Evolutionary conservation across 1,284 basidiomycete genomes (phyloP).

Genomic region (Ceratobasidium sp.): DNA sequence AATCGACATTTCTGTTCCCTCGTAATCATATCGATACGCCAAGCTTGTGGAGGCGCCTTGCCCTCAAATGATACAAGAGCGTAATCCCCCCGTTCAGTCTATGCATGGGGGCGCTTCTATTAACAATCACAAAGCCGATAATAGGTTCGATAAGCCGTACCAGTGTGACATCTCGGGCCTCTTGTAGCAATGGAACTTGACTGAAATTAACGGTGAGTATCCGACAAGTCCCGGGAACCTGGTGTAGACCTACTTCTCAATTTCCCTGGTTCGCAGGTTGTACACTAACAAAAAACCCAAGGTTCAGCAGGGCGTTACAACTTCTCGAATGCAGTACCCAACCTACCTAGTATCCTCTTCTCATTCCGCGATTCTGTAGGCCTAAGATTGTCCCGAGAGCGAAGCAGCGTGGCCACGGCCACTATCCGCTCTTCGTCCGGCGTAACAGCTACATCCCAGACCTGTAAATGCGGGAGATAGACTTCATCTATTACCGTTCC

Average conservation of each 20-base stretch:
- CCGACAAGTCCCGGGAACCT: background rate
- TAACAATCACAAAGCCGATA: too few species aligned
- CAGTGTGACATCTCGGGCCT: slow-evolving; percentile 79
- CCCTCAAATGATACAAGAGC: slow-evolving; percentile 81
- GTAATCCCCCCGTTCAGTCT: slow-evolving; percentile 60
- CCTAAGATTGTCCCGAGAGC: slow-evolving; percentile 71
- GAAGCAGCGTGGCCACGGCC: slow-evolving; percentile 76
- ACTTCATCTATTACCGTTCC: slow-evolving; percentile 63
- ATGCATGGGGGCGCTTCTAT: too few species aligned
- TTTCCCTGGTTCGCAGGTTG: slow-evolving; percentile 72
- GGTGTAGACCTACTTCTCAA: slow-evolving; percentile 70
- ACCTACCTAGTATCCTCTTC: slow-evolving; percentile 79
- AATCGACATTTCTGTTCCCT: slow-evolving; percentile 49
- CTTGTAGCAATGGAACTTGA: slow-evolving; percentile 80
- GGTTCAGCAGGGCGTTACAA: slow-evolving; percentile 16
- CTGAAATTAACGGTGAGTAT: slow-evolving; percentile 57
- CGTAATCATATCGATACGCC: slow-evolving; percentile 77
- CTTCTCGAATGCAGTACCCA: slow-evolving; percentile 68
- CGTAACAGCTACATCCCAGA: slow-evolving; percentile 68
- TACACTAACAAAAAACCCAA: slow-evolving; percentile 64
- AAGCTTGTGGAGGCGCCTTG: slow-evolving; percentile 82
- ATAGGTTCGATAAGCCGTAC: slow-evolving; percentile 53
- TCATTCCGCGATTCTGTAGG: slow-evolving; percentile 81
- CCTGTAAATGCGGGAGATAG: slow-evolving; percentile 66
- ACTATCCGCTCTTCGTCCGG: slow-evolving; percentile 80